Percentiles rank a stretch among this genome's conserved stretches.
phyloP scores from a whole-genome alignment of 2,329 filamentous ascomycete species.

The Graphilbum fragrans region DNA sequence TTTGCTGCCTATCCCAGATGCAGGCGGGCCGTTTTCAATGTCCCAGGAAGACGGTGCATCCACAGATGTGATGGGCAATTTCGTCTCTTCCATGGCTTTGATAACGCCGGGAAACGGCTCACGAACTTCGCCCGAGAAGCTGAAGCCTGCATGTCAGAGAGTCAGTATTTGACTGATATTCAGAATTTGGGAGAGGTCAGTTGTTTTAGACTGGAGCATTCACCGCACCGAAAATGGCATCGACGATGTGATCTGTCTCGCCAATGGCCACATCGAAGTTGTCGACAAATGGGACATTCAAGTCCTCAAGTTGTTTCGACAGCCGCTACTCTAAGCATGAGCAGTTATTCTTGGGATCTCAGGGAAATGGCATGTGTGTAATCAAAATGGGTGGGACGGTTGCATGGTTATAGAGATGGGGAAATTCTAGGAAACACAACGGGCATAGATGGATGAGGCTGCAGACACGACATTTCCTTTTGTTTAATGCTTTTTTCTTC shows the following conservation, averaged over 20 bases:
- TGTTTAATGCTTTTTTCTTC: no score
- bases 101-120: slow-evolving; percentile 84
- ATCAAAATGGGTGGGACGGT: no score
- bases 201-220: not conserved
- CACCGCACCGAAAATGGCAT: slow-evolving; percentile 77
- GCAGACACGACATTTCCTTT: no score
- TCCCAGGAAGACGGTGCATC: slow-evolving; percentile 94
- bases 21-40: slow-evolving; percentile 74
- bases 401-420: not conserved
- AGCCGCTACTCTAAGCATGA: slow-evolving; percentile 47
- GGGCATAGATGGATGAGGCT: no score
- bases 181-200: slow-evolving; percentile 2
- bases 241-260: slow-evolving; percentile 68
- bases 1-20: slow-evolving; percentile 60
- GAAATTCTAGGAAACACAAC: no score
- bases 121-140: slow-evolving; percentile 83
- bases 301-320: slow-evolving; percentile 69
- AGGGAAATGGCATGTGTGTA: no score
- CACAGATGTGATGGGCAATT: slow-evolving; percentile 70
- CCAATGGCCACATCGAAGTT: slow-evolving; percentile 60
- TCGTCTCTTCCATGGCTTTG: slow-evolving; percentile 57
- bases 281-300: slow-evolving; percentile 70
- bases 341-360: no score
- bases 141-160: slow-evolving; percentile 51
- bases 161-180: not conserved